Conservation (phyloP, 148 eudicot species). For the Silene uniflora region DNA sequence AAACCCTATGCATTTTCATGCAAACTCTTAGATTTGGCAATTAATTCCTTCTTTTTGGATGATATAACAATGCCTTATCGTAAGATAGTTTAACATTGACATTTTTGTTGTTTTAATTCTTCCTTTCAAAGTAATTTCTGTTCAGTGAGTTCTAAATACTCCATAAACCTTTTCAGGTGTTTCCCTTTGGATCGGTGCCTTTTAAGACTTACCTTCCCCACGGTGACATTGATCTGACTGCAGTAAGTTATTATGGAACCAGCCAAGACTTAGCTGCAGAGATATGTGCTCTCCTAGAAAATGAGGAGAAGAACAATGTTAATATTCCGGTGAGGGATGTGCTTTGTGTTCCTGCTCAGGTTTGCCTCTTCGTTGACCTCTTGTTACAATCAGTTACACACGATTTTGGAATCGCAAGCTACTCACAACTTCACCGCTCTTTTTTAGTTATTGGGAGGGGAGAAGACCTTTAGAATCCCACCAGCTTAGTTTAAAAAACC, state of each 20-base stretch:
- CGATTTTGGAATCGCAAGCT: neutral
- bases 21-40: no score
- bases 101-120: neutral
- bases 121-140: neutral
- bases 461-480: neutral
- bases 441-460: neutral
- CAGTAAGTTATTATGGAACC: constrained; percentile 20
- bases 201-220: constrained; percentile 54
- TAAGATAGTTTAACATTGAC: neutral
- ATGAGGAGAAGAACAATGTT: constrained; percentile 28
- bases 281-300: constrained; percentile 32
- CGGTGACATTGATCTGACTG: constrained; percentile 53
- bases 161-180: constrained; percentile 30
- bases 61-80: neutral
- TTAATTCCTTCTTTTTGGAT: no score
- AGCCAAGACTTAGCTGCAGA: constrained; percentile 26
- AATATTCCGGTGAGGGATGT: constrained; percentile 36
- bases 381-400: neutral
- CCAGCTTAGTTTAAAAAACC: no score
- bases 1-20: no score
- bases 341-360: constrained; percentile 48
- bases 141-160: constrained; percentile 9
- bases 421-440: neutral
- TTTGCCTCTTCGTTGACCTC: constrained; percentile 24
- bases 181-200: constrained; percentile 55